phyloP scores from a whole-genome alignment of 768 basidiomycete species.

The Rhizopogon sp. region DNA sequence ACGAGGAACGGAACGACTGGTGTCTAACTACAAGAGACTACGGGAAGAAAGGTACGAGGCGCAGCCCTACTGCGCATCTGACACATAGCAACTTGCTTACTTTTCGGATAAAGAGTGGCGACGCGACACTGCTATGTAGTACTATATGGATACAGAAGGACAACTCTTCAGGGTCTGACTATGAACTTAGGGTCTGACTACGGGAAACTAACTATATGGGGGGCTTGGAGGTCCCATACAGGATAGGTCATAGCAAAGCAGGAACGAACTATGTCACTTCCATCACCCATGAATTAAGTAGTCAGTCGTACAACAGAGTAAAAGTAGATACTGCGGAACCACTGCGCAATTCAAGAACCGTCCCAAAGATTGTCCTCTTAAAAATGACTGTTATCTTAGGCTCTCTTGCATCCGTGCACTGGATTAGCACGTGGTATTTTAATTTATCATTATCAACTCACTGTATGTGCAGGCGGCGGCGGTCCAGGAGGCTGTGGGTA shows the following conservation, averaged over 20 bases:
- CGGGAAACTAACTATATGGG: not conserved
- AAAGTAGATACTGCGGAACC: not conserved
- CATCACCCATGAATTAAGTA: no score
- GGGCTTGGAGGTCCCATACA: not conserved
- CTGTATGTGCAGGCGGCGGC: slow-evolving; percentile 3
- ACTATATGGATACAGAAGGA: no score
- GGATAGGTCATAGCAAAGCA: not conserved
- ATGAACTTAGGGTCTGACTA: no score
- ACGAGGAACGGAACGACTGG: no score
- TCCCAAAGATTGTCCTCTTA: not conserved
- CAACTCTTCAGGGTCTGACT: no score
- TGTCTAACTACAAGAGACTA: no score
- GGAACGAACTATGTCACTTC: not conserved
- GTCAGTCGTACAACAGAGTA: not conserved
- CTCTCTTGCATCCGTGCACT: not conserved
- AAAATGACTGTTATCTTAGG: not conserved
- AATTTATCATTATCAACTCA: not conserved
- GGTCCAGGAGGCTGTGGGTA: slow-evolving; percentile 3
- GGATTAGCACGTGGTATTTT: not conserved
- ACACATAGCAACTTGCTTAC: not conserved
- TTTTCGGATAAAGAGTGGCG: not conserved
- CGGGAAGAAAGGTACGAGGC: no score
- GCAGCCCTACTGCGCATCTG: no score
- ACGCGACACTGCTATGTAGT: no score
- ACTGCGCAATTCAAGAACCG: not conserved